Base-by-base conservation (phyloP, 2,329 filamentous ascomycete genomes). In the Fonsecaea pugnacius region DNA sequence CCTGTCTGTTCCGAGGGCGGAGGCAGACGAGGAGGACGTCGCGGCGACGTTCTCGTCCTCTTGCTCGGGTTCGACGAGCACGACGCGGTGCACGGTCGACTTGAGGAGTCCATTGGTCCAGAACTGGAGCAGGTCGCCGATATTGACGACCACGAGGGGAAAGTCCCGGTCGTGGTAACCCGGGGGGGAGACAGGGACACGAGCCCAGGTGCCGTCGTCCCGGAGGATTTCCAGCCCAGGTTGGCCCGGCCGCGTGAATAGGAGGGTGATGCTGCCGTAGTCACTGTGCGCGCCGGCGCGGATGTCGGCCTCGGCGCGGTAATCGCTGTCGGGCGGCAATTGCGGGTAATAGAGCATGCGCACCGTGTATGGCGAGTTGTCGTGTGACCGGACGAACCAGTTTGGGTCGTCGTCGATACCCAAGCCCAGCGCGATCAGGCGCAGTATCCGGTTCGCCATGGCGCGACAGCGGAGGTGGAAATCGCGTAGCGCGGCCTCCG, bases 71-170 rank as follows among this genome's bases (percentile, higher is more conserved):
- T 71, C 0, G 84, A 67, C 82, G 68, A 96, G 94, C 0, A 94
- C 87, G 33, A 98, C 94, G 8, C 94, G 83, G 75, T 98, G 95
- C 7, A 97, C 87, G 0, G 94, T 97, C 70, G 89, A 92, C 71
- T 92, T 89, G 67, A 98, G 83, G 54, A 97, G 77, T 0, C 92
- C 92, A 68, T 90, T 89, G 0, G 95, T 98, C 94, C 94, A 98
- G 76, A 96, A 95, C 38, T 87, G 89, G 14, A 91, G 78, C 36
- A 90, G 70, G 73, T 91, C 88, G 0, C 88, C 88, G 16, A 90
- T 89, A 67, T 89, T 89, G 12, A 89, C 84, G 3, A 89, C 74
- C 16, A 86, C 91, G 1, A 89, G 93, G 16, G 86, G 89, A 43
- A 80, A 84, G 7, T 80, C 79, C 43, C n/a, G 43, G 35, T 53